Percentiles rank a stretch among this genome's conserved stretches.
These are phyloP conservation scores for Ceratocystis lukuohia DNA, from an alignment of 2,329 filamentous ascomycete species.

Conservation along the genomic window DNA sequence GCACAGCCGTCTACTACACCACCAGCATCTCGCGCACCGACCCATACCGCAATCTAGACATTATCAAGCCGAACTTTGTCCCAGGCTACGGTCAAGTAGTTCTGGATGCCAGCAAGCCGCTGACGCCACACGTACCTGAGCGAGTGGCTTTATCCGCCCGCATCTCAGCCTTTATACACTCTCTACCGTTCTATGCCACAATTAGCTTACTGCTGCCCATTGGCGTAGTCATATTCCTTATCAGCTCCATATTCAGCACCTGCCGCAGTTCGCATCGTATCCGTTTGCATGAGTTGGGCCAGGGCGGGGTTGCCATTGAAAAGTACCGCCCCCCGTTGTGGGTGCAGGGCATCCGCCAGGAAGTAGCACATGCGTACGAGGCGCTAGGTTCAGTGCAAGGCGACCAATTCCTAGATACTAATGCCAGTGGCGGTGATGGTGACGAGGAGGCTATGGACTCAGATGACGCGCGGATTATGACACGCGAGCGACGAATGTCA, in stretches of 20 bases:
- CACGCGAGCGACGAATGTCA: conserved; percentile 31
- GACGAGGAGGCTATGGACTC: conserved; percentile 24
- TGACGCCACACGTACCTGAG: conserved; percentile 26
- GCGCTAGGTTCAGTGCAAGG: conserved; percentile 53
- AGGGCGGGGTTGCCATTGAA: conserved; percentile 51
- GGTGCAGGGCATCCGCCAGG: conserved; percentile 59
- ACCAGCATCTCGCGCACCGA: conserved; percentile 64
- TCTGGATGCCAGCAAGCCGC: conserved; percentile 52
- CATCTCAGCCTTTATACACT: conserved; percentile 29
- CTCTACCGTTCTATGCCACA: conserved; percentile 50
- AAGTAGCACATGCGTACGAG: conserved; percentile 67
- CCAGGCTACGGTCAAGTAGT: conserved; percentile 62
- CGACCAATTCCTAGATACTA: conserved; percentile 55
- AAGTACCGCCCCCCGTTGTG: conserved; percentile 65
- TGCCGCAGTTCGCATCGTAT: conserved; percentile 63
- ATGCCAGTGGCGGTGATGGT: conserved; percentile 35
- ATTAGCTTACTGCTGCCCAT: conserved; percentile 61
- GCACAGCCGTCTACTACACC: conserved; percentile 70
- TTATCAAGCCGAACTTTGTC: conserved; percentile 43
- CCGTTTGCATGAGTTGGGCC: conserved; percentile 57
- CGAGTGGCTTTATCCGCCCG: conserved; percentile 24
- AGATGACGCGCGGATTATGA: conserved; percentile 32
- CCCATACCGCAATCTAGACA: conserved; percentile 54
- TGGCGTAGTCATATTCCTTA: conserved; percentile 54
- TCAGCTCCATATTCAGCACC: conserved; percentile 66